Conservation (phyloP, 345 rosid genomes). For the Tarenaya hassleriana region DNA sequence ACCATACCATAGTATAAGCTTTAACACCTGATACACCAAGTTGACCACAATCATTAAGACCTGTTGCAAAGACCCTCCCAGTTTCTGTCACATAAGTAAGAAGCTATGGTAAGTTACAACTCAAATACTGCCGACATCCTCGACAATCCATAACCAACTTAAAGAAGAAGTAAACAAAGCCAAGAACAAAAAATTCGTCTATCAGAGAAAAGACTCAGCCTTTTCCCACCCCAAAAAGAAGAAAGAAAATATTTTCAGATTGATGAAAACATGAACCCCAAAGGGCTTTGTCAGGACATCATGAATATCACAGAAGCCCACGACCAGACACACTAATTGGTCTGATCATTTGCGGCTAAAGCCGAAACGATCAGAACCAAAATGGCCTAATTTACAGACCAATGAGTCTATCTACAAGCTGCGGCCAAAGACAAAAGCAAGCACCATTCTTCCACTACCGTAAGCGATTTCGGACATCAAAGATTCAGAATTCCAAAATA, state of each 20-base stretch:
- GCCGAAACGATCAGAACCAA: conserved; percentile 8
- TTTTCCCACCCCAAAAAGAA: too few relatives aligned
- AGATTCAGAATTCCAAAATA: background rate
- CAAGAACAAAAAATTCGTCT: background rate
- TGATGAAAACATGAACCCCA: too few relatives aligned
- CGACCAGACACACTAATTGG: background rate
- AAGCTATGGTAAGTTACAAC: conserved; percentile 18
- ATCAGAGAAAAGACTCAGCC: too few relatives aligned
- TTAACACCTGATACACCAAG: conserved; percentile 48
- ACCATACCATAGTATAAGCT: conserved; percentile 49
- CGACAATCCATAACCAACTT: conserved; percentile 9
- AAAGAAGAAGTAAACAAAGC: conserved; percentile 11
- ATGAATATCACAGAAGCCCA: background rate
- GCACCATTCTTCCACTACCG: background rate
- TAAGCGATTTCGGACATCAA: background rate
- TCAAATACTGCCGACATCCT: conserved; percentile 10
- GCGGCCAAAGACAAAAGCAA: conserved; percentile 7
- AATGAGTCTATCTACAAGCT: background rate
- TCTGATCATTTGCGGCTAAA: background rate
- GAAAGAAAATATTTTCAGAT: too few relatives aligned
- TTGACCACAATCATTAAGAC: conserved; percentile 90
- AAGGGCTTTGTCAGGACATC: too few relatives aligned
- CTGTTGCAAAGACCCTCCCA: conserved; percentile 76
- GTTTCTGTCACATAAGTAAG: conserved; percentile 44
- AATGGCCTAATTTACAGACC: background rate